Conservation (phyloP, 495 filamentous ascomycete species). For the Chlorociboria aeruginascens region DNA sequence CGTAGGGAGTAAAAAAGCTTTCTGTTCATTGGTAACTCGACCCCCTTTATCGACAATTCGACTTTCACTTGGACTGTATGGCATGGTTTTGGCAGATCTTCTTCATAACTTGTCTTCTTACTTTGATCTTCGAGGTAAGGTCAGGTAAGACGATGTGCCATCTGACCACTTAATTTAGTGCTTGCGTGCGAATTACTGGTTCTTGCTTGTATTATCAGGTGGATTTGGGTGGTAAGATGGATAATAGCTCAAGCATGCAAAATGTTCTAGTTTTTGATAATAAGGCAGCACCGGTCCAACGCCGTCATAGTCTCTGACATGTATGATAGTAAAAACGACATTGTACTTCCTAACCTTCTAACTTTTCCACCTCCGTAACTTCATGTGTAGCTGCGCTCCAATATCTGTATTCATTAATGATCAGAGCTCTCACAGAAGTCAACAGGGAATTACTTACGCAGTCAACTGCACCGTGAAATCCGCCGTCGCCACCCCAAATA, state of each 20-base stretch:
- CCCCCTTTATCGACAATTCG: slow-evolving; percentile 1
- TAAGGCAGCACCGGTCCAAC: slow-evolving; percentile 18
- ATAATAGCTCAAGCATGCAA: slow-evolving; percentile 5
- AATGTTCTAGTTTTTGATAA: slow-evolving; percentile 17
- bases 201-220: slow-evolving; percentile 21
- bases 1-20: not conserved
- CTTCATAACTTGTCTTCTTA: slow-evolving; percentile 6
- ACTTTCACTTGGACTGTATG: not conserved
- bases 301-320: slow-evolving; percentile 15
- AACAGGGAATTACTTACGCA: slow-evolving; percentile 30
- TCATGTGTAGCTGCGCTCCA: slow-evolving; percentile 48
- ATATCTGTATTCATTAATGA: slow-evolving; percentile 29
- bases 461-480: slow-evolving; percentile 75
- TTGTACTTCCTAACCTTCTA: slow-evolving; percentile 28
- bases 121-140: slow-evolving; percentile 42
- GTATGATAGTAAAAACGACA: slow-evolving; percentile 18
- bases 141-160: slow-evolving; percentile 45
- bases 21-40: slow-evolving; percentile 11
- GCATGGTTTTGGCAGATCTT: not conserved
- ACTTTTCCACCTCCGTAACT: slow-evolving; percentile 41
- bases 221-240: slow-evolving; percentile 20
- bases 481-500: slow-evolving; percentile 78
- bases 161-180: slow-evolving; percentile 17
- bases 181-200: slow-evolving; percentile 1
- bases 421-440: not conserved